A percentile compares a stretch with the other conserved stretches of the same genome.
Evolutionary conservation across 2,329 filamentous ascomycete genomes (phyloP).

Genomic region (Aspergillus novoparasiticus): DNA sequence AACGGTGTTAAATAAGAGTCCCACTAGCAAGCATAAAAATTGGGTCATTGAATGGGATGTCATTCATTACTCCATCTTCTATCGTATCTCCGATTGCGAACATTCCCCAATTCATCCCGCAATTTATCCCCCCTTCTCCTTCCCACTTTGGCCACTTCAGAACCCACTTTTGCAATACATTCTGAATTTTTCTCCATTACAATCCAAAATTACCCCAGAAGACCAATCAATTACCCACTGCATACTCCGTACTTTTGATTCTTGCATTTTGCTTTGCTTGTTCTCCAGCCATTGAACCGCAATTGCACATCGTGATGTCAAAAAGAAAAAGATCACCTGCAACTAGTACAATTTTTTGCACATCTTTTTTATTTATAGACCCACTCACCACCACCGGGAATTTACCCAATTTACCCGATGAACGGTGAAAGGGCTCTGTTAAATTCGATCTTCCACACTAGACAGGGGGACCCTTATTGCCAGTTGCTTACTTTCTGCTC

Average conservation of each 20-base stretch:
- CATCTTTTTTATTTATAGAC: background rate
- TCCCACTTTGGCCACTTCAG: background rate
- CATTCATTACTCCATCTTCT: background rate
- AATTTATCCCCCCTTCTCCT: background rate
- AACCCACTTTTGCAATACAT: background rate
- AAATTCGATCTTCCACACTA: background rate
- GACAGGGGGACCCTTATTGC: background rate
- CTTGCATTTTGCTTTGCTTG: background rate
- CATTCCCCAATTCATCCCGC: background rate
- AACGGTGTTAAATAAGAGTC: background rate
- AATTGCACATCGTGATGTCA: conserved; percentile 8
- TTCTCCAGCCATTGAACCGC: background rate
- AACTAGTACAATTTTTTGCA: background rate
- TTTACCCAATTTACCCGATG: conserved; percentile 22
- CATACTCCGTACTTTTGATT: background rate
- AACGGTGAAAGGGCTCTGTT: conserved; percentile 1
- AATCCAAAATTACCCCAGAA: background rate
- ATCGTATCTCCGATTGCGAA: background rate
- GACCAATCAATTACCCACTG: background rate
- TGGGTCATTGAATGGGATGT: background rate
- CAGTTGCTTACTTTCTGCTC: background rate
- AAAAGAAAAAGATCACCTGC: background rate
- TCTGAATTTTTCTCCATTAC: background rate
- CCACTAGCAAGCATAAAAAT: background rate
- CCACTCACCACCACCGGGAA: conserved; percentile 19